A percentile compares a stretch with the other conserved stretches of the same genome.
Conservation (phyloP, 192 early-diverging fungal species). For the Coemansia sp. region DNA sequence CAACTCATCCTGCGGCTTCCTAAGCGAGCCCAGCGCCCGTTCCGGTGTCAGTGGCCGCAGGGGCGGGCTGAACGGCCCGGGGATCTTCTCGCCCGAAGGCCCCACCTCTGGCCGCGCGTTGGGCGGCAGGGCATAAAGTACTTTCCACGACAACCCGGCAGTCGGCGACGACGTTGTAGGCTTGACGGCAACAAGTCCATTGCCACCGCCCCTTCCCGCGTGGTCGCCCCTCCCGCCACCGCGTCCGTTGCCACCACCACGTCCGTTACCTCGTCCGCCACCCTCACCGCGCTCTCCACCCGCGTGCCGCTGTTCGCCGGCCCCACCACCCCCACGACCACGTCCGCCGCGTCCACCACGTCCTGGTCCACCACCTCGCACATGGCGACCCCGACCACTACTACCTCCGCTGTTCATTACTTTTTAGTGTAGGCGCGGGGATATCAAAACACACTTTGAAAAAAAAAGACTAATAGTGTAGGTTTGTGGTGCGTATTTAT, state of each 20-base stretch:
- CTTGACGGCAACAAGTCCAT: constrained; percentile 17
- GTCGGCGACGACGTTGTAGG: constrained; percentile 14
- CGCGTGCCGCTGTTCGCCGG: neutral
- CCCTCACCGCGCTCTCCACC: neutral
- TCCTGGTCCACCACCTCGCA: too few species aligned
- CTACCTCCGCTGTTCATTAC: too few species aligned
- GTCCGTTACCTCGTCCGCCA: neutral
- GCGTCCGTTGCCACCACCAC: neutral
- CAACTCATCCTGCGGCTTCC: constrained; percentile 31
- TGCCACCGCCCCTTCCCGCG: neutral
- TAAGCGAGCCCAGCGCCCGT: neutral
- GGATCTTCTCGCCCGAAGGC: constrained; percentile 32
- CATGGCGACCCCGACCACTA: too few species aligned
- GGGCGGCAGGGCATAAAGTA: constrained; percentile 25
- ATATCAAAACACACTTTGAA: too few species aligned
- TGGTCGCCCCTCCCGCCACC: neutral
- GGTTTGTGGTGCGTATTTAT: too few species aligned
- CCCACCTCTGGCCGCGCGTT: constrained; percentile 34
- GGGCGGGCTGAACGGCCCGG: constrained; percentile 42
- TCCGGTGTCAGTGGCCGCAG: constrained; percentile 26
- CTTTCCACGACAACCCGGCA: constrained; percentile 26
- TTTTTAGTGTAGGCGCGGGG: too few species aligned
- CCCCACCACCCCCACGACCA: constrained; percentile 6
- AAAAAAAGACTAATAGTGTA: too few species aligned
- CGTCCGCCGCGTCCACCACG: too few species aligned